Base-by-base conservation (phyloP, 1,139 yeast genomes). In the Yamadazyma atmosphaerica region DNA sequence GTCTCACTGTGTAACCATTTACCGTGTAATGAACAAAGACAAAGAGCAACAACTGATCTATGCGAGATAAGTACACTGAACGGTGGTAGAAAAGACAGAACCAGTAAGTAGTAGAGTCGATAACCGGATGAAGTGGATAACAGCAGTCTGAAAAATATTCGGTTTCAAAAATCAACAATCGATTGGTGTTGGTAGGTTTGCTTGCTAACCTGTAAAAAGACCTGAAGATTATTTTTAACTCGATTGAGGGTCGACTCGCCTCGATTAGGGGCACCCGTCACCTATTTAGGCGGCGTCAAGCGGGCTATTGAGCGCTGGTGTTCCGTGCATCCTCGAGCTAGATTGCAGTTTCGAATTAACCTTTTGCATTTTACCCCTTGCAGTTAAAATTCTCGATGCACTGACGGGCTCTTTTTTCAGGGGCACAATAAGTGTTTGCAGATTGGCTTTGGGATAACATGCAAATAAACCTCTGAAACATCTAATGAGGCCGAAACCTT, bases 1-100 rank as follows among this genome's bases (percentile, higher is more conserved):
- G 26, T 23, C 26, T 23, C 26, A 23, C 26, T 4, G 26, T 23
- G 26, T 23, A 10, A n/a, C 26, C 26, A 23, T 23, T 23, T 23
- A 23, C 26, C 12, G 26, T 8, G n/a, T 4, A 23, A n/a, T 12
- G 5, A 23, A 6, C 4, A 23, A 12, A 4, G 10, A 21, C 23
- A 21, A 21, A 21, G 23, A 21, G 10, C 7, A 21, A n/a, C n/a
- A n/a, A n/a, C n/a, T n/a, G 23, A 21, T 21, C 23, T 21, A 10
- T 21, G 23, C 23, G 23, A 21, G n/a, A n/a, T n/a, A n/a, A n/a
- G n/a, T n/a, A n/a, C n/a, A n/a, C n/a, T n/a, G n/a, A n/a, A n/a
- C n/a, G n/a, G n/a, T n/a, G n/a, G n/a, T n/a, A n/a, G n/a, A n/a
- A n/a, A n/a, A n/a, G n/a, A n/a, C n/a, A n/a, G n/a, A n/a, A n/a